Evolutionary conservation across 306 rosid species (phyloP).

Genomic region (Luffa aegyptiaca): DNA sequence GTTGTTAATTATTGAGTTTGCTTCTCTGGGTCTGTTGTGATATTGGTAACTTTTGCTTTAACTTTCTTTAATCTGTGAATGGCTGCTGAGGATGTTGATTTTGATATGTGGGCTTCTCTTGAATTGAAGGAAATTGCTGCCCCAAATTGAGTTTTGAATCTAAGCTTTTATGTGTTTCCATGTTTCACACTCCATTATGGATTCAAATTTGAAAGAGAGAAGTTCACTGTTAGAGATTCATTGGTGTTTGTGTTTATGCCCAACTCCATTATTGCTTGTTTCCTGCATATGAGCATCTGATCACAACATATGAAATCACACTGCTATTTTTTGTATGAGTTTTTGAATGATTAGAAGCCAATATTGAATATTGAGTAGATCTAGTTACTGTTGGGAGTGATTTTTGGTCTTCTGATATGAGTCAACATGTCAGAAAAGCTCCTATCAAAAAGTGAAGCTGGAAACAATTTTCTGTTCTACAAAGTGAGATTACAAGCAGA

Average conservation of each 20-base stretch:
- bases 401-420: background rate
- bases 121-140: background rate
- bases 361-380: background rate
- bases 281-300: background rate
- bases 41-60: background rate
- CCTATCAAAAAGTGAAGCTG: background rate
- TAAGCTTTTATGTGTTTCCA: background rate
- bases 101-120: background rate
- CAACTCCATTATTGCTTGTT: background rate
- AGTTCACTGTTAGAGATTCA: background rate
- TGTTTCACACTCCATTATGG: background rate
- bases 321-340: background rate
- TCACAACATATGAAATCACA: background rate
- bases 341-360: background rate
- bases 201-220: background rate
- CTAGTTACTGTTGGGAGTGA: background rate
- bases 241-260: constrained; percentile 1
- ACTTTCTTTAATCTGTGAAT: background rate
- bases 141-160: background rate
- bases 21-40: background rate
- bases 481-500: background rate
- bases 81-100: background rate
- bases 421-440: background rate
- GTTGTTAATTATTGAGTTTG: background rate
- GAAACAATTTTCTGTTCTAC: background rate